Base-by-base conservation (phyloP, 1,284 basidiomycete genomes). In the Sporisorium sorghi region DNA sequence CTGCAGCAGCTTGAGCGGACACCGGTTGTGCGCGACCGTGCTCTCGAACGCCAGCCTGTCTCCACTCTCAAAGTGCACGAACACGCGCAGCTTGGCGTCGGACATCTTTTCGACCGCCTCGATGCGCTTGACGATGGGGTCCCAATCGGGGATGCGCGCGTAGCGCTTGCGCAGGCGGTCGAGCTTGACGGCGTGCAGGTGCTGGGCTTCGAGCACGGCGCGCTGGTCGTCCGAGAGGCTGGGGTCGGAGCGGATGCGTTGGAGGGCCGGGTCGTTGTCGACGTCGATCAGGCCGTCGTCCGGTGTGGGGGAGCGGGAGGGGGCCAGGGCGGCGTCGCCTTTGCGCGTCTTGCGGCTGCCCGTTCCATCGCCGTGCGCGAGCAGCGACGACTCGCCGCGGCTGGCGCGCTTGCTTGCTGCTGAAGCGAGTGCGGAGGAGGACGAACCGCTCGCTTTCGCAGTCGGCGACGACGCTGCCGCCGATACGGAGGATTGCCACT, bases 101-200 rank as follows among this genome's bases (percentile, higher is more conserved):
- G 61, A 52, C 51, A 57, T 63, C 58, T 61, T 67, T 26, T 76
- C 76, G 17, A 78, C 68, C 19, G 64, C 74, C 39, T 74, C 71
- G 26, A 78, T 39, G 3, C 55, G 32, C n/a, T 56, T 50, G 8
- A 78, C 71, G 33, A 79, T 69, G 30, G 71, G 62, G 21, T 79
- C 78, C 78, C 78, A 79, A 19, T 79, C 76, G 5, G 69, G 50
- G 30, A 80, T 59, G 2, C 56, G 48, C 0, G 67, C 65, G 50
- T 80, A 77, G 21, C 63, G 64, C 11, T 63, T 64, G 10, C 62
- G 57, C 5, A 71, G 51, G 4, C 58, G 58, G n/a, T 71, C 70
- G 47, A 70, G 37, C 47, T 64, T 48, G n/a, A 53, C 32, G 0
- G 46, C 30, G 28, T 56, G 56, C 15, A 65, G 47, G 39, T 76